Percentiles rank a stretch among this genome's conserved stretches.
Evolutionary conservation across 345 rosid genomes (phyloP).

Genomic region (Eucalyptus marginata): DNA sequence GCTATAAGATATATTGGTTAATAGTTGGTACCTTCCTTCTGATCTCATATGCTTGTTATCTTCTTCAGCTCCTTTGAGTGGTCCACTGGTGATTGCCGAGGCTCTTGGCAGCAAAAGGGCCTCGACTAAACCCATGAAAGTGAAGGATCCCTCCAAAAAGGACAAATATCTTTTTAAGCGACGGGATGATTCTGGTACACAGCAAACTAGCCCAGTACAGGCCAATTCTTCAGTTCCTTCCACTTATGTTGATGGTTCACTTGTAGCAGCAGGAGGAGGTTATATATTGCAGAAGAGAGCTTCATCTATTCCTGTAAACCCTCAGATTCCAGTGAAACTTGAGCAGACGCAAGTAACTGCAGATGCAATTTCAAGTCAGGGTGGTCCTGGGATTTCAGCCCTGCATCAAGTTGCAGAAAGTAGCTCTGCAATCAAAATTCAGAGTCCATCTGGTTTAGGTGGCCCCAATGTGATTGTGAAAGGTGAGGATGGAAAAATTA

Average conservation of each 20-base stretch:
- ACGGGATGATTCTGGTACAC: slow-evolving; percentile 48
- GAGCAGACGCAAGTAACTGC: slow-evolving; percentile 26
- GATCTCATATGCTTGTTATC: not conserved
- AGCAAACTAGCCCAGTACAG: slow-evolving; percentile 24
- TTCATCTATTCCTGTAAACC: not conserved
- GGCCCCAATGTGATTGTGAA: slow-evolving; percentile 6
- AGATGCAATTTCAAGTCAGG: slow-evolving; percentile 16
- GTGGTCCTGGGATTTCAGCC: slow-evolving; percentile 4
- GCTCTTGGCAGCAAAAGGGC: slow-evolving; percentile 50
- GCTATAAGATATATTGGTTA: not conserved
- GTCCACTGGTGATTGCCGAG: slow-evolving; percentile 91
- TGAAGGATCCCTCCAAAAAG: slow-evolving; percentile 69
- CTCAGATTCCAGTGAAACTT: slow-evolving; percentile 16
- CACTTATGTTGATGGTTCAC: slow-evolving; percentile 24
- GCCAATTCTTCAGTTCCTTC: slow-evolving; percentile 18
- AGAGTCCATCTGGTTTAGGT: not conserved
- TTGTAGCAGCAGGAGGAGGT: slow-evolving; percentile 27
- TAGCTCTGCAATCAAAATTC: not conserved
- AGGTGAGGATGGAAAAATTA: slow-evolving; percentile 2
- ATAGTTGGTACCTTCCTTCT: not conserved
- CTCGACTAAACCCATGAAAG: slow-evolving; percentile 52
- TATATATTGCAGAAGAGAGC: slow-evolving; percentile 70
- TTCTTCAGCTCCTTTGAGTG: slow-evolving; percentile 84
- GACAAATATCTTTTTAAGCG: slow-evolving; percentile 75
- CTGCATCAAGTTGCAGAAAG: slow-evolving; percentile 6